phyloP scores from a whole-genome alignment of 768 basidiomycete species.

The Trametes punicea region DNA sequence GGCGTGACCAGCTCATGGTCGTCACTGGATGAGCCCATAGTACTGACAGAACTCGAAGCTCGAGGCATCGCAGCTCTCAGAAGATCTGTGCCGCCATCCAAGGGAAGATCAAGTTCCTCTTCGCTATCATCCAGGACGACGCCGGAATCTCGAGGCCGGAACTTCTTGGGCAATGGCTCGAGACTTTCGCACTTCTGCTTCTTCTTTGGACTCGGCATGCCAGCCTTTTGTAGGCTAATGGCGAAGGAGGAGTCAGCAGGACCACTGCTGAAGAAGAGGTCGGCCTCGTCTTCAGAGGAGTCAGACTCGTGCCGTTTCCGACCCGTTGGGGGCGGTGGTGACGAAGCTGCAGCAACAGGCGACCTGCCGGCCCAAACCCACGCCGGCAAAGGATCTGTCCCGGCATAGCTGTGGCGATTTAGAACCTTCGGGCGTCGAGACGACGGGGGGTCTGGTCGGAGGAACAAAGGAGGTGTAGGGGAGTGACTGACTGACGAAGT shows the following conservation, averaged over 20 bases:
- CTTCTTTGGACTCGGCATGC: constrained; percentile 55
- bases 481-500: constrained; percentile 1
- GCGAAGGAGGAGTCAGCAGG: constrained; percentile 49
- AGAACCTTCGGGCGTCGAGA: constrained; percentile 30
- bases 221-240: constrained; percentile 47
- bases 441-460: constrained; percentile 7
- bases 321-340: constrained; percentile 10
- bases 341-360: constrained; percentile 14
- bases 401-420: constrained; percentile 68
- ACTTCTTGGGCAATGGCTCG: constrained; percentile 56
- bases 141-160: constrained; percentile 67
- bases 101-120: constrained; percentile 15
- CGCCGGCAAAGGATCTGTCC: constrained; percentile 32
- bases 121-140: constrained; percentile 56
- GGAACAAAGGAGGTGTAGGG: constrained; percentile 8
- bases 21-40: constrained; percentile 55
- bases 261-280: constrained; percentile 36
- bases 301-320: constrained; percentile 23
- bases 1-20: constrained; percentile 75
- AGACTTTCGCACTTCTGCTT: constrained; percentile 28
- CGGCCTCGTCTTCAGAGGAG: constrained; percentile 25
- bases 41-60: constrained; percentile 62
- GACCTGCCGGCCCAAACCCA: constrained; percentile 17
- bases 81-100: constrained; percentile 20
- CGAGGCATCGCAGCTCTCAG: constrained; percentile 44